Conservation (phyloP, 148 eudicot genomes). For the Chenopodium album region DNA sequence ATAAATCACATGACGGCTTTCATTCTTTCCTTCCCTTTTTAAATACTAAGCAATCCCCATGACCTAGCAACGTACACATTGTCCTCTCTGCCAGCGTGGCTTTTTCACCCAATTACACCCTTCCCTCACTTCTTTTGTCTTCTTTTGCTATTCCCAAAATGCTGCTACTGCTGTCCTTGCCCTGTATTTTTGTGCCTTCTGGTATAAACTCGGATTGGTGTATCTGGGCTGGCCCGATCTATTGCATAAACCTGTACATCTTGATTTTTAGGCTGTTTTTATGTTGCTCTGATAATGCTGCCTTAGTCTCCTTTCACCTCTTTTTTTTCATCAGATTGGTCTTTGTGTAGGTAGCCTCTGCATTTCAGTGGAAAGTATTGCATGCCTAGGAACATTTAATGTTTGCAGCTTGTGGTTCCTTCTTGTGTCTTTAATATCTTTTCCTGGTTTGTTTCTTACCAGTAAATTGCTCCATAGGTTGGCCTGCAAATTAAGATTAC, state of each 20-base stretch:
- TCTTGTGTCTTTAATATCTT: background rate
- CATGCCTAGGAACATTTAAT: background rate
- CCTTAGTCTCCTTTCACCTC: background rate
- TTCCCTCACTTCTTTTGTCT: too few species aligned
- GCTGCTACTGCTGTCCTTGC: too few species aligned
- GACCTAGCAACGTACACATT: too few species aligned
- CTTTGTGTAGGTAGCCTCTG: background rate
- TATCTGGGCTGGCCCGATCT: too few species aligned
- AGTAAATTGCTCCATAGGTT: background rate
- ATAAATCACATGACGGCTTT: too few species aligned
- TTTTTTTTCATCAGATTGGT: background rate
- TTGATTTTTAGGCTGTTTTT: background rate
- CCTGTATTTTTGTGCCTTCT: too few species aligned
- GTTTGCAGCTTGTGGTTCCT: background rate
- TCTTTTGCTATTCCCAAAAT: too few species aligned
- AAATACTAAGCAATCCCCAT: too few species aligned
- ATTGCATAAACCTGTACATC: background rate
- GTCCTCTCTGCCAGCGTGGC: too few species aligned
- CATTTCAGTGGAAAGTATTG: background rate
- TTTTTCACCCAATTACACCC: too few species aligned
- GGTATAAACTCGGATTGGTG: too few species aligned
- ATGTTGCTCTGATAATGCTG: background rate
- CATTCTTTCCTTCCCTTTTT: too few species aligned
- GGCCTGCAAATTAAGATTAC: background rate
- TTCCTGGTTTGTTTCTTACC: background rate